A percentile compares a stretch with the other conserved stretches of the same genome.
Conservation (phyloP, 2,329 filamentous ascomycete species). For the Juglanconis oblonga region DNA sequence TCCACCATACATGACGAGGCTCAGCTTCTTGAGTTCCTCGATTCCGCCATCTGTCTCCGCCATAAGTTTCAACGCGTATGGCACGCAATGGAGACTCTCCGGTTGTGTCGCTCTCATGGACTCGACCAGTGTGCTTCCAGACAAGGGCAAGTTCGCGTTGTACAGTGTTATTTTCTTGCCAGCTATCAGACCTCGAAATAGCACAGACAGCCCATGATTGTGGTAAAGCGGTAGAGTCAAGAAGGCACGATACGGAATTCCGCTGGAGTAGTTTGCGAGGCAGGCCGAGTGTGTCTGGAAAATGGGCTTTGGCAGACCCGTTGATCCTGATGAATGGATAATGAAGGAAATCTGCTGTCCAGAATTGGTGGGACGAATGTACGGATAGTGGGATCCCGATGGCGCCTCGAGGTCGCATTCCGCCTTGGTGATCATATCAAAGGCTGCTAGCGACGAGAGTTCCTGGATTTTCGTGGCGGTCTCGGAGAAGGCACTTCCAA, state of each 20-base stretch:
- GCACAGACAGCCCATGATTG: constrained; percentile 53
- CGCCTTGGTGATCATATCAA: too few species aligned
- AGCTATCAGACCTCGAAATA: constrained; percentile 51
- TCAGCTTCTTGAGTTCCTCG: constrained; percentile 39
- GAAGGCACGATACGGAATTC: constrained; percentile 43
- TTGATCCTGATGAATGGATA: constrained; percentile 45
- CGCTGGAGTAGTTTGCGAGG: constrained; percentile 43
- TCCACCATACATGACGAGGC: constrained; percentile 56
- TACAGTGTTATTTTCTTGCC: constrained; percentile 50
- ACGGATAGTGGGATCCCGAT: too few species aligned
- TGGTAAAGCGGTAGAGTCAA: constrained; percentile 59
- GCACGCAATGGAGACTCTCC: constrained; percentile 59
- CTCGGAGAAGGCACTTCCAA: too few species aligned
- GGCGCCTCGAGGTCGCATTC: too few species aligned
- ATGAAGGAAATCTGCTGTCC: constrained; percentile 9
- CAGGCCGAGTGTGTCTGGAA: constrained; percentile 52
- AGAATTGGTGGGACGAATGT: too few species aligned
- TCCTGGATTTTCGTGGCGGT: too few species aligned
- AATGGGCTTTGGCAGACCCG: constrained; percentile 62
- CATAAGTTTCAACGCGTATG: constrained; percentile 62
- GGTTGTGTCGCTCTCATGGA: constrained; percentile 41
- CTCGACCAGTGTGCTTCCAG: constrained; percentile 43
- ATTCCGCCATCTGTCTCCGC: constrained; percentile 56
- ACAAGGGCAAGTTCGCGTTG: constrained; percentile 54
- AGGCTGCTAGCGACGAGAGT: too few species aligned